Percentiles rank a stretch among this genome's conserved stretches.
Evolutionary conservation across 441 rosid species (phyloP).

Genomic region (Breynia disticha): DNA sequence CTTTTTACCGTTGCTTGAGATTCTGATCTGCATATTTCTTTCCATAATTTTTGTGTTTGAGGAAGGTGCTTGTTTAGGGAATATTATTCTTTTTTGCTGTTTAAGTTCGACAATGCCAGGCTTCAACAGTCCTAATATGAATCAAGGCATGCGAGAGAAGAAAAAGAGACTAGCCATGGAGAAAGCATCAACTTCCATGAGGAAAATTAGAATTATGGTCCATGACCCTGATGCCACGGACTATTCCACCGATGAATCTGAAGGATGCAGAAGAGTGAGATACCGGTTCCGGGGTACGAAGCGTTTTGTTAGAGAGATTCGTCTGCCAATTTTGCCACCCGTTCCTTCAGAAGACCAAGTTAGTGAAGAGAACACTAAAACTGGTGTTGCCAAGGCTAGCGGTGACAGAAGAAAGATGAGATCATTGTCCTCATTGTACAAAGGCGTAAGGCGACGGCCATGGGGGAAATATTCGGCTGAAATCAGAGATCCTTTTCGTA

Average conservation of each 20-base stretch:
- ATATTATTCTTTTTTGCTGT: background rate
- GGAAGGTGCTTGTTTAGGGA: background rate
- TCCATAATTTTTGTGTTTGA: background rate
- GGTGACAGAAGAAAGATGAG: slow-evolving; percentile 9
- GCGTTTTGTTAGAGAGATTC: slow-evolving; percentile 27
- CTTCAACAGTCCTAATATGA: slow-evolving; percentile 12
- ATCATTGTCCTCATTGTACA: slow-evolving; percentile 15
- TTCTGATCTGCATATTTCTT: background rate
- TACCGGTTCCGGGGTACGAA: slow-evolving; percentile 4
- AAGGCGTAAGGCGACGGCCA: slow-evolving; percentile 37
- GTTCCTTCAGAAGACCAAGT: background rate
- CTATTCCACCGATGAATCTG: slow-evolving; percentile 36
- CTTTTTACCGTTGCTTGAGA: background rate
- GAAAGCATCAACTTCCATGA: slow-evolving; percentile 1
- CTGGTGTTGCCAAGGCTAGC: background rate
- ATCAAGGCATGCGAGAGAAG: slow-evolving; percentile 8
- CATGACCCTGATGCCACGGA: slow-evolving; percentile 46
- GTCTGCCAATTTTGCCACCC: background rate
- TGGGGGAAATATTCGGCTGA: slow-evolving; percentile 39
- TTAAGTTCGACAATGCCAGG: slow-evolving; percentile 19
- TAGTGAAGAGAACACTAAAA: background rate
- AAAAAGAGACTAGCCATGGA: slow-evolving; percentile 6
- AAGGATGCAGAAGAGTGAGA: background rate
- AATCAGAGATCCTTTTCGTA: slow-evolving; percentile 30
- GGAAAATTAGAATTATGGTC: slow-evolving; percentile 33